Conservation (phyloP, 148 eudicot genomes). For the Rhododendron ferrugineum region DNA sequence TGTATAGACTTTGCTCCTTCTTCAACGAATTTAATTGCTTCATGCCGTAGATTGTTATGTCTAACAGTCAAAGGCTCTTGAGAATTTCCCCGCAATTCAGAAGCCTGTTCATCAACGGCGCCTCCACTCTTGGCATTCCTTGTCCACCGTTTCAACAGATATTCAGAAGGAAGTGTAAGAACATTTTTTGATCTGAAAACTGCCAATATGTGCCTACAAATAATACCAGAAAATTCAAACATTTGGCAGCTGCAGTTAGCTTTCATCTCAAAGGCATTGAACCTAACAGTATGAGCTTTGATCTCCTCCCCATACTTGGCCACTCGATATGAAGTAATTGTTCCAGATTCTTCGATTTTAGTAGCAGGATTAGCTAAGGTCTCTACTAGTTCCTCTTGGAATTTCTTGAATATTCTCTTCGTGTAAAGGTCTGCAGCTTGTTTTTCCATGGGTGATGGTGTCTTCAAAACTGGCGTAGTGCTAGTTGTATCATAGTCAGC, state of each 20-base stretch:
- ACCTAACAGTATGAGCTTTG: slow-evolving; percentile 24
- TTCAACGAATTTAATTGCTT: slow-evolving; percentile 37
- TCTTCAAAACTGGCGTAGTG: slow-evolving; percentile 19
- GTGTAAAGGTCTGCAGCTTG: slow-evolving; percentile 25
- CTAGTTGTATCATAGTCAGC: slow-evolving; percentile 25
- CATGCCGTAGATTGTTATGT: slow-evolving; percentile 17
- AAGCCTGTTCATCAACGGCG: slow-evolving; percentile 8
- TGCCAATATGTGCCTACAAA: slow-evolving; percentile 23
- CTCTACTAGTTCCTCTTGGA: slow-evolving; percentile 31
- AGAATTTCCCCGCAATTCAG: slow-evolving; percentile 13
- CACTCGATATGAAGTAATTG: slow-evolving; percentile 13
- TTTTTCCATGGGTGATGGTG: slow-evolving; percentile 32
- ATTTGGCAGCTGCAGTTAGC: slow-evolving; percentile 30
- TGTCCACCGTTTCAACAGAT: slow-evolving; percentile 27
- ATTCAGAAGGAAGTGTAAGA: slow-evolving; percentile 27
- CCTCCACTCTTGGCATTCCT: slow-evolving; percentile 24
- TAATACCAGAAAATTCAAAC: slow-evolving; percentile 27
- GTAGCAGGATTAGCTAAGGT: slow-evolving; percentile 28
- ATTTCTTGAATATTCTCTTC: slow-evolving; percentile 22
- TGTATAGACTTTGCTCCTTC: slow-evolving; percentile 41
- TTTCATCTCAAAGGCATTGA: slow-evolving; percentile 21
- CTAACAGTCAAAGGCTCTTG: slow-evolving; percentile 20
- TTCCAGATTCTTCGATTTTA: slow-evolving; percentile 21
- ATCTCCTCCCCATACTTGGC: slow-evolving; percentile 26
- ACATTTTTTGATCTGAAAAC: slow-evolving; percentile 29